A percentile compares a stretch with the other conserved stretches of the same genome.
Conservation (phyloP, 2,329 filamentous ascomycete genomes). For the Penicillium frequentans region DNA sequence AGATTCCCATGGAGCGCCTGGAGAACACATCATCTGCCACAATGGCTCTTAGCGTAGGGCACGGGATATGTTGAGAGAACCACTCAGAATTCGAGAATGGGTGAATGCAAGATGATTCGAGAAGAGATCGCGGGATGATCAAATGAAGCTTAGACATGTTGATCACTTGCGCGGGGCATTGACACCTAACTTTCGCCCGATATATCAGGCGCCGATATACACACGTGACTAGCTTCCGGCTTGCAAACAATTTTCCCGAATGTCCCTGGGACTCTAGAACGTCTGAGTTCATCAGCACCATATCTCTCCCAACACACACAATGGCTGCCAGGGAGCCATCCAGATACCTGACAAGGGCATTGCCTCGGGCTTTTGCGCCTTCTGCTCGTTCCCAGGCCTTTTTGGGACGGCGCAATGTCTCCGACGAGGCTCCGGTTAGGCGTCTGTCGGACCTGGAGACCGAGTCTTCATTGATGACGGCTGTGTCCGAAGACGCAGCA, state of each 20-base stretch:
- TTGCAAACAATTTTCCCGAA: slow-evolving; percentile 34
- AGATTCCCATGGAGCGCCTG: slow-evolving; percentile 23
- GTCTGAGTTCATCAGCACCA: slow-evolving; percentile 18
- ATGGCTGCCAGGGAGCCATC: slow-evolving; percentile 45
- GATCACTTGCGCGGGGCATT: slow-evolving; percentile 21
- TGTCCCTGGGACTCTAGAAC: slow-evolving; percentile 7
- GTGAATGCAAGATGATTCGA: slow-evolving; percentile 9
- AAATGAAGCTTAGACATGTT: slow-evolving; percentile 15
- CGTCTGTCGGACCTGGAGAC: slow-evolving; percentile 45
- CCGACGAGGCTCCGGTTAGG: slow-evolving; percentile 39
- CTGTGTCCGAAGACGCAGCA: slow-evolving; percentile 40
- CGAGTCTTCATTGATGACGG: slow-evolving; percentile 45
- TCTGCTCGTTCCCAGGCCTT: slow-evolving; percentile 32
- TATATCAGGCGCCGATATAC: slow-evolving; percentile 1
- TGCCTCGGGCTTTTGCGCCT: slow-evolving; percentile 35
- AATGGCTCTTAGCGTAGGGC: slow-evolving; percentile 17
- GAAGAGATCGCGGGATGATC: slow-evolving; percentile 12
- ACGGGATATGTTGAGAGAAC: slow-evolving; percentile 4
- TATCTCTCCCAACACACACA: slow-evolving; percentile 10
- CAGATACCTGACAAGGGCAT: slow-evolving; percentile 39
- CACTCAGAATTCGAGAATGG: not conserved
- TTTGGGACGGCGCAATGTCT: slow-evolving; percentile 48
- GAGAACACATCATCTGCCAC: slow-evolving; percentile 25
- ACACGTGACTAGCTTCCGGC: slow-evolving; percentile 17
- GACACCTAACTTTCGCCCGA: slow-evolving; percentile 5